phyloP scores from a whole-genome alignment of 495 filamentous ascomycete genomes.

The Apodospora peruviana region DNA sequence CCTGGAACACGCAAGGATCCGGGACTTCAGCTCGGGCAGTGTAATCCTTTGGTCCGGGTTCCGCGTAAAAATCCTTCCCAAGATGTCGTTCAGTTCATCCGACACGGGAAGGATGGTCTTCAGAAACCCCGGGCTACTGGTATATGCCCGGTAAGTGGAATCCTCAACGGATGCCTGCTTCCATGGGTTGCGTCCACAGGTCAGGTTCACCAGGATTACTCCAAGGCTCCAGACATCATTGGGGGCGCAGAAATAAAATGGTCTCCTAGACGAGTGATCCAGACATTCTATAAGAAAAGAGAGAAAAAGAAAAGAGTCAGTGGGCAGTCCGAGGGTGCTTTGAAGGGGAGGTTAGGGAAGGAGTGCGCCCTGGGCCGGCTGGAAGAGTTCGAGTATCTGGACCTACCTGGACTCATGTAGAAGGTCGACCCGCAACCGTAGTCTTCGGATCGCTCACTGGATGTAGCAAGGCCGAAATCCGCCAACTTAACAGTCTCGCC shows the following conservation, averaged over 20 bases:
- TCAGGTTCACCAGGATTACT: conserved; percentile 95
- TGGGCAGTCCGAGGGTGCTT: conserved; percentile 14
- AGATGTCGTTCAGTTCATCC: conserved; percentile 79
- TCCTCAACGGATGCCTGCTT: conserved; percentile 90
- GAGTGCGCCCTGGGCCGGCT: too few species aligned
- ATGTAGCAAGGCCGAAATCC: conserved; percentile 93
- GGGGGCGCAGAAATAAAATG: conserved; percentile 84
- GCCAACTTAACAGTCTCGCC: conserved; percentile 91
- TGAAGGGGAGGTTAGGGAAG: background rate
- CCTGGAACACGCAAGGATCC: conserved; percentile 69
- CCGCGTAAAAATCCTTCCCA: conserved; percentile 83
- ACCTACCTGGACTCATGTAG: conserved; percentile 97
- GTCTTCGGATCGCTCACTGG: conserved; percentile 77
- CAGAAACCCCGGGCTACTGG: conserved; percentile 80
- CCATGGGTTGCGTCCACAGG: conserved; percentile 98
- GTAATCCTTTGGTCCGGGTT: conserved; percentile 82
- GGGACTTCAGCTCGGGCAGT: conserved; percentile 70
- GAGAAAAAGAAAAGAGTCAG: conserved; percentile 22
- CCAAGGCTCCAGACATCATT: conserved; percentile 99
- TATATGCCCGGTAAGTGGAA: conserved; percentile 89
- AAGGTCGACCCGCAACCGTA: conserved; percentile 98
- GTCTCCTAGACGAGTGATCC: conserved; percentile 70
- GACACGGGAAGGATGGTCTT: conserved; percentile 91
- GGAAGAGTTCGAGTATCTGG: conserved; percentile 1
- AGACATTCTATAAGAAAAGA: conserved; percentile 71